Conservation (phyloP, 202 grass and related monocot genomes). For the Dendrocalamus latiflorus region DNA sequence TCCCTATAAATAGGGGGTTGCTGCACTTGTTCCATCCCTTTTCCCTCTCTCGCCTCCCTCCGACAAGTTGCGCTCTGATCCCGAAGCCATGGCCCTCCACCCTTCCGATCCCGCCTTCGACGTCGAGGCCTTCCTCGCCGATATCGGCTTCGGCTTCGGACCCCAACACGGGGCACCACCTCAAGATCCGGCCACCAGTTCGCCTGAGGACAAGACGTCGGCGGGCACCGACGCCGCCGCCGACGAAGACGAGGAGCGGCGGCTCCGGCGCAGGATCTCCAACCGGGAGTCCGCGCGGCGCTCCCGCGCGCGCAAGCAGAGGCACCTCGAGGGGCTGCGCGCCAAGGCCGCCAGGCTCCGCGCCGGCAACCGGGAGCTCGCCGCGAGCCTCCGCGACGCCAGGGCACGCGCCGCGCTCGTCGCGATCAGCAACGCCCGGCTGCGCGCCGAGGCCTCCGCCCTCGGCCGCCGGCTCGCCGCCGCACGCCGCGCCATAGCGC, state of each 20-base stretch:
- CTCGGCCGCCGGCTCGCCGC: conserved; percentile 46
- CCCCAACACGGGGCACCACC: neutral
- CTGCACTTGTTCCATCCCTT: conserved; percentile 61
- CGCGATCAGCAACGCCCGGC: conserved; percentile 24
- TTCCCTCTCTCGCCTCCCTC: conserved; percentile 45
- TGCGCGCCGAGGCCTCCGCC: conserved; percentile 32
- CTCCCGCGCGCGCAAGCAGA: conserved; percentile 66
- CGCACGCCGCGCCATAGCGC: conserved; percentile 27
- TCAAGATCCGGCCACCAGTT: neutral
- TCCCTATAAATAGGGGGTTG: conserved; percentile 40
- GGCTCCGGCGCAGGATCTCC: conserved; percentile 52
- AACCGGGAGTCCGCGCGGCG: conserved; percentile 77
- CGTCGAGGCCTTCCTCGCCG: conserved; percentile 48
- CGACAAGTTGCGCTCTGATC: neutral
- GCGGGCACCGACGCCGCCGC: neutral
- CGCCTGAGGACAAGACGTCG: conserved; percentile 17
- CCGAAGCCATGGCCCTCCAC: conserved; percentile 21
- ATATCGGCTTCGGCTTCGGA: conserved; percentile 29
- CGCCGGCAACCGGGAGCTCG: conserved; percentile 27
- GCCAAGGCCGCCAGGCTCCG: conserved; percentile 20
- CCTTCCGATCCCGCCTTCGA: conserved; percentile 24
- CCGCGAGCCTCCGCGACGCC: conserved; percentile 13
- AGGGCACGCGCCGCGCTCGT: conserved; percentile 23
- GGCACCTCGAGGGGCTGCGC: conserved; percentile 46
- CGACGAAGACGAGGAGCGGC: conserved; percentile 14